Conservation (phyloP, 108 stramenopile species). For the Ochromonas danica region DNA sequence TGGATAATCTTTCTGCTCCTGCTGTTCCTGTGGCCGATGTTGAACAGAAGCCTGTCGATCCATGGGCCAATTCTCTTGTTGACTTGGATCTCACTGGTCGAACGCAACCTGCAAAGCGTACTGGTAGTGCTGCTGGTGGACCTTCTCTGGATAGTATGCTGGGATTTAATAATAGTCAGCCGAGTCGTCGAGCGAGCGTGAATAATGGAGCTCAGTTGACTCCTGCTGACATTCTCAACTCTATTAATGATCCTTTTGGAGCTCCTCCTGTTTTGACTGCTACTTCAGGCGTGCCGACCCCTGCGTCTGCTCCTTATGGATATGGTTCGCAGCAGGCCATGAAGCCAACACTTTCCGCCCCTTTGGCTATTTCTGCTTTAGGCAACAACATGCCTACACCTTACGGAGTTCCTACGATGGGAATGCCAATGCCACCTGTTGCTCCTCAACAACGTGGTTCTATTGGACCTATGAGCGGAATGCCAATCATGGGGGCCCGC, state of each 20-base stretch:
- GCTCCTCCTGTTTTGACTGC: slow-evolving; percentile 4
- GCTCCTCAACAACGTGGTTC: too few relatives aligned
- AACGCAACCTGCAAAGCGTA: background rate
- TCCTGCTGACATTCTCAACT: background rate
- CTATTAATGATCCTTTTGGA: slow-evolving; percentile 4
- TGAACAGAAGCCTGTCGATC: slow-evolving; percentile 4
- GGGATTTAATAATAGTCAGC: background rate
- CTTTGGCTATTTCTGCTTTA: background rate
- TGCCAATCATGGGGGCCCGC: too few relatives aligned
- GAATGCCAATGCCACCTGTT: background rate
- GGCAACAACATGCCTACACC: background rate
- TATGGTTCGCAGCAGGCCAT: too few relatives aligned
- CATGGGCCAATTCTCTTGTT: slow-evolving; percentile 7
- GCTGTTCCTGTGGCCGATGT: background rate
- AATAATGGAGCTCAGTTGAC: background rate
- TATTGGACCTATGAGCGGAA: too few relatives aligned
- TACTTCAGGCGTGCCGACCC: background rate
- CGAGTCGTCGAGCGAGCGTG: background rate
- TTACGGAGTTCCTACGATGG: background rate
- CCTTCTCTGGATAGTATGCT: background rate
- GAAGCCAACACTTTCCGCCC: background rate
- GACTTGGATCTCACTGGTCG: slow-evolving; percentile 1
- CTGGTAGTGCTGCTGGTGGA: background rate
- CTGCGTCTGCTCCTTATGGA: background rate
- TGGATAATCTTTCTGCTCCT: background rate